Evolutionary conservation across 345 rosid genomes (phyloP), one percentile per base, ranked within the genome.

Genomic region (Nephelium lappaceum): DNA sequence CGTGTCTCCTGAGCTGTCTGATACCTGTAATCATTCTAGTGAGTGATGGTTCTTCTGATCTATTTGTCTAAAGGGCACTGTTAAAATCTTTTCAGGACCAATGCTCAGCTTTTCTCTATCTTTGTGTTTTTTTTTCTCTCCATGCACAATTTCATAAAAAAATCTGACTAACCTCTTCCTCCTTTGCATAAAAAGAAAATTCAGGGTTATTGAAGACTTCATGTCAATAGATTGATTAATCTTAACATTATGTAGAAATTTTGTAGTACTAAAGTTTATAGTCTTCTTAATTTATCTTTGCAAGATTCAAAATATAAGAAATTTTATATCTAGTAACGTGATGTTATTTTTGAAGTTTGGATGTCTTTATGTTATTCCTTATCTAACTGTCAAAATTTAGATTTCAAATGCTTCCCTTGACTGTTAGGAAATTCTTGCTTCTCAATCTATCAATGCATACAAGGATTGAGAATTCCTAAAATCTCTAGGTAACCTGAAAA

Each of bases 1-100:
- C 88, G 77, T 86, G 81, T 84, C 82, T 83, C 78, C 82, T 81
- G 53, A 24, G 80, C 81, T 87, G 84, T 79, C 87, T 83, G 72
- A 64, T 73, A 60, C 80, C 53, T 84, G 82, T 80, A 82, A 83
- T 84, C 87, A 83, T 83, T 84, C 85, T 51, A 36, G 42, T 65
- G 75, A 79, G 74, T 83, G 76, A 78, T 62, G 81, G 63, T 71
- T 77, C 80, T 18, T 63, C 84, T 83, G 42, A 72, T 83, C 69
- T 76, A 62, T 78, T 73, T 73, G 66, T 72, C 69, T 61, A 72
- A 31, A 57, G 25, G 65, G 41, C 80, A 74, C 79, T 58, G 78
- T 67, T 19, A 45, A 64, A 69, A 41, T 38, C 64, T n/a, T 57
- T 78, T 80, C 42, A 70, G 45, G 47, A 72, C 58, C 27, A 67